Base-by-base conservation (phyloP, 1,139 yeast genomes). In the Protomyces inundatus region DNA sequence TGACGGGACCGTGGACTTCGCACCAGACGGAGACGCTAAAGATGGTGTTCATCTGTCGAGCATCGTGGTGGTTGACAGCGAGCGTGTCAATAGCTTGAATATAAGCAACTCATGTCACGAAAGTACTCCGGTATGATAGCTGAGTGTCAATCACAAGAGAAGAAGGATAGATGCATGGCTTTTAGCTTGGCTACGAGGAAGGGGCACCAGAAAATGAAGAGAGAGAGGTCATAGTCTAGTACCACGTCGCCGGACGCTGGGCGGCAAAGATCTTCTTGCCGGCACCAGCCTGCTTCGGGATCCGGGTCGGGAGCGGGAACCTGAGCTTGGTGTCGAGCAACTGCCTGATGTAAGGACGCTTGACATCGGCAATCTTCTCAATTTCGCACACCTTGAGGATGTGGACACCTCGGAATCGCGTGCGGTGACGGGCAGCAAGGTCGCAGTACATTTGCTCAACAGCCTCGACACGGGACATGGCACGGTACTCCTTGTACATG, bases 401-500 rank as follows among this genome's bases (percentile, higher is more conserved):
- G 90, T 93, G 98, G 82, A 93, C 89, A 75, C 93, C 87, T 88
- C 98, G 90, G 86, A 93, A 93, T 86, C 99, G 90, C 79, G 98
- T 95, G 88, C 98, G 90, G 96, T 93, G 99, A 85, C 98, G 93
- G 75, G 98, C 98, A 82, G 99, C 99, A 87, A 93, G 88, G 82
- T 95, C 98, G 82, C 89, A 93, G 95, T 93, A 93, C 87, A 93
- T 88, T 80, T 95, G 85, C 81, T 89, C 96, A 79, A 93, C 98
- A 75, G 98, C 98, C 81, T 90, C 96, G 72, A 90, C 95, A 85
- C 99, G 95, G 84, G 97, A 83, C 76, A 91, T 96, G 77, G 93
- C 98, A 84, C 98, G 91, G 95, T 90, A 90, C 86, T 93, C 99
- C 86, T 90, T 93, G 97, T 93, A 93, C 98, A 93, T 93, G 95